A percentile compares a stretch with the other conserved stretches of the same genome.
Evolutionary conservation across 805 yeast species (phyloP).

Genomic region (Vanderwaltozyma verrucispora): DNA sequence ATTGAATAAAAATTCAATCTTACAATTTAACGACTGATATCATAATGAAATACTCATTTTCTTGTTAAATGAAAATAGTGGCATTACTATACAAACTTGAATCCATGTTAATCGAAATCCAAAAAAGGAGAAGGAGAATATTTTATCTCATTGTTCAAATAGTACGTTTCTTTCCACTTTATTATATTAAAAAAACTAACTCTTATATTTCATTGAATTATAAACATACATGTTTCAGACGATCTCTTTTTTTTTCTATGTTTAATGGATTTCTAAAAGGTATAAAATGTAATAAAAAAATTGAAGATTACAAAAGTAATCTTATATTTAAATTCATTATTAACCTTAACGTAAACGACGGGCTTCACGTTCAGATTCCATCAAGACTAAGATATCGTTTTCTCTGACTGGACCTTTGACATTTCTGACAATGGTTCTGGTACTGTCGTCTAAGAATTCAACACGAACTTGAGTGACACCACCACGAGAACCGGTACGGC

Average conservation of each 20-base stretch:
- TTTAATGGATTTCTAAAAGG: not conserved
- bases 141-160: too few relatives aligned
- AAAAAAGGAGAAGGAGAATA: too few relatives aligned
- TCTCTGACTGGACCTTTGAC: slow-evolving; percentile 97
- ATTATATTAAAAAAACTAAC: too few relatives aligned
- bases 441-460: slow-evolving; percentile 89
- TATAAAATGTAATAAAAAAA: too few relatives aligned
- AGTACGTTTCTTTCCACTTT: too few relatives aligned
- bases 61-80: too few relatives aligned
- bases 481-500: slow-evolving; percentile 99
- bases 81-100: not conserved
- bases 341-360: slow-evolving; percentile 67
- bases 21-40: not conserved
- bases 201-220: too few relatives aligned
- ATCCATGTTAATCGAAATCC: not conserved
- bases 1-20: not conserved
- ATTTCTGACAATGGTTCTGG: slow-evolving; percentile 95
- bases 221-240: too few relatives aligned
- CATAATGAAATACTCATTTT: not conserved
- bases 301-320: not conserved
- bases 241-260: too few relatives aligned
- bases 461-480: slow-evolving; percentile 99
- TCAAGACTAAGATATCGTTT: slow-evolving; percentile 95
- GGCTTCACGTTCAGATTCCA: slow-evolving; percentile 99
- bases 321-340: too few relatives aligned